These are phyloP conservation scores for Xylaria sp. DNA, from an alignment of 2,329 filamentous ascomycete genomes.

Conservation along the genomic window DNA sequence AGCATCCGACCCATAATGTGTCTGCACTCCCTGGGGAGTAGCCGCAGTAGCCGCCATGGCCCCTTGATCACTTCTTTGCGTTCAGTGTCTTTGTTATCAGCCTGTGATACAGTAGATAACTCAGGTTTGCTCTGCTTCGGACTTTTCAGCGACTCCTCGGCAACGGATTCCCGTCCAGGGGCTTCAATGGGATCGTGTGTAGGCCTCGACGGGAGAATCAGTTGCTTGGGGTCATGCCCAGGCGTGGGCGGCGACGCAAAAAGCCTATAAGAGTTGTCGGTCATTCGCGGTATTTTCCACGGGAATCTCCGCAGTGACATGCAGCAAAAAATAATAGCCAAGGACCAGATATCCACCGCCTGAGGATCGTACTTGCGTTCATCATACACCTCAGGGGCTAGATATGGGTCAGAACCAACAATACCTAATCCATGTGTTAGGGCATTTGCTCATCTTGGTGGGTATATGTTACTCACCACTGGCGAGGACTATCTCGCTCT, in stretches of 20 bases:
- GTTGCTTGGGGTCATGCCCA: conserved; percentile 69
- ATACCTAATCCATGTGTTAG: conserved; percentile 59
- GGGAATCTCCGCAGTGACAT: conserved; percentile 96
- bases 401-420: conserved; percentile 90
- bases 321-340: conserved; percentile 98
- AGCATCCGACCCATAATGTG: conserved; percentile 94
- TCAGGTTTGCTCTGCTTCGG: conserved; percentile 42
- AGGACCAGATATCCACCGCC: conserved; percentile 95
- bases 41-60: conserved; percentile 87
- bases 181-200: conserved; percentile 57
- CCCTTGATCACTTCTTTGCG: conserved; percentile 87
- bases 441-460: not conserved
- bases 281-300: conserved; percentile 92
- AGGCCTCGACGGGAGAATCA: conserved; percentile 60
- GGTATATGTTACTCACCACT: conserved; percentile 69
- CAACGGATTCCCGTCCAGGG: conserved; percentile 54
- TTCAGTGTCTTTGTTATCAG: conserved; percentile 54
- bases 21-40: conserved; percentile 88
- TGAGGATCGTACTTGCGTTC: conserved; percentile 92
- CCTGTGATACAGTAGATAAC: conserved; percentile 45
- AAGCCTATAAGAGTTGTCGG: conserved; percentile 94
- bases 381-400: conserved; percentile 97
- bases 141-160: conserved; percentile 51
- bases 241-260: conserved; percentile 89
- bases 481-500: conserved; percentile 84